Evolutionary conservation across 768 basidiomycete species (phyloP).

Genomic region (Mycena crocata): DNA sequence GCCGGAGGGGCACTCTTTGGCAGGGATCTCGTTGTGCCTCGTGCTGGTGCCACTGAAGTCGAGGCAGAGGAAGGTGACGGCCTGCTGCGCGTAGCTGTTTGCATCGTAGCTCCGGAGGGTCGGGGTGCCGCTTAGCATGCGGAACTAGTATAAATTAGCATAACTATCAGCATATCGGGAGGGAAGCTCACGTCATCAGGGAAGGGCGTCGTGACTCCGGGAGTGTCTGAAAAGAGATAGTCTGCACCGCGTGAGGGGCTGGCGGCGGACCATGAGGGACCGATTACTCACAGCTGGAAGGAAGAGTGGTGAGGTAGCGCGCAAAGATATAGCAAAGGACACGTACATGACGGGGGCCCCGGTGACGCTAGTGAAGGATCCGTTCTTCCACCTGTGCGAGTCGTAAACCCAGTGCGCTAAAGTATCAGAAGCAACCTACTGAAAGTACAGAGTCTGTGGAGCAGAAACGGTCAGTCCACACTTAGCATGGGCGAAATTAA

Average conservation of each 20-base stretch:
- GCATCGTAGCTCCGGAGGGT: conserved; percentile 48
- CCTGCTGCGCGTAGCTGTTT: conserved; percentile 49
- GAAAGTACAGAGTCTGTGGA: conserved; percentile 61
- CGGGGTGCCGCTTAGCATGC: conserved; percentile 58
- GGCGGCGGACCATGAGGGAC: not conserved
- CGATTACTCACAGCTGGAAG: conserved; percentile 33
- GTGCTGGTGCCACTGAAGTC: conserved; percentile 48
- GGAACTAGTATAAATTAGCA: conserved; percentile 50
- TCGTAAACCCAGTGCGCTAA: not conserved
- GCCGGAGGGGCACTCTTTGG: conserved; percentile 56
- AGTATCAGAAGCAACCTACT: conserved; percentile 46
- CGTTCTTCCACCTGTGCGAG: conserved; percentile 56
- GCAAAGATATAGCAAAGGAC: not conserved
- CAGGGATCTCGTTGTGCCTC: conserved; percentile 51
- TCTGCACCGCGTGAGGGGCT: conserved; percentile 43
- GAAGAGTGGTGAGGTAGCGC: not conserved
- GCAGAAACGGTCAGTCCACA: conserved; percentile 25
- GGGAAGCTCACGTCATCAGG: conserved; percentile 59
- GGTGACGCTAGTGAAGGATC: conserved; percentile 54
- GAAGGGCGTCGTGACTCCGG: conserved; percentile 62
- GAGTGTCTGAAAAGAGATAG: conserved; percentile 59
- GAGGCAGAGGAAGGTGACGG: conserved; percentile 54
- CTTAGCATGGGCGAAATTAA: not conserved
- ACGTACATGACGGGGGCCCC: conserved; percentile 52
- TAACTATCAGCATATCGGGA: conserved; percentile 8